Evolutionary conservation across 2,329 filamentous ascomycete genomes (phyloP), one percentile per base, ranked within the genome.

Genomic region (Microdochium nivale): DNA sequence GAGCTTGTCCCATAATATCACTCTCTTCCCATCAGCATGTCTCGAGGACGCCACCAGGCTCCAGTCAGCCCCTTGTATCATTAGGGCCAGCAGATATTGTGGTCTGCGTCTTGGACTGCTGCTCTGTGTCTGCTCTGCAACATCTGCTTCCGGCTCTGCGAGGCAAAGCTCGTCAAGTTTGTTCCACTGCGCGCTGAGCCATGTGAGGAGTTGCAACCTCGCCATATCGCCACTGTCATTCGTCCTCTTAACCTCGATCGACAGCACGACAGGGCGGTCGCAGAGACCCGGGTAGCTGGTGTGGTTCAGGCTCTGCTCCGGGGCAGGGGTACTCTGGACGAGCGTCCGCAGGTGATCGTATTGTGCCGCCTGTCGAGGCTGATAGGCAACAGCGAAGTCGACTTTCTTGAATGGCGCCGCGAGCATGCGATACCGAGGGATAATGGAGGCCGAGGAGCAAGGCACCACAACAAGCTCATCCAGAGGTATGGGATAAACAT

Each of bases 251-350:
- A 47, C 46, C 25, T 47, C 46, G 19, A 47, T 47, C 14, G 46
- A 47, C 13, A 47, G 46, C n/a, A 47, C 46, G 9, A 47, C 16
- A 8, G 46, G 46, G n/a, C 46, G 25, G 19, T 47, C 46, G 24
- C 46, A 30, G 5, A 47, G 25, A 9, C 24, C 24, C 14, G 25
- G 24, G 16, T 47, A 25, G 24, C 46, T 30, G 24, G 46, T 47
- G 24, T 47, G 46, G 25, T 47, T 47, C n/a, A 47, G 24, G n/a
- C 46, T 47, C 46, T 47, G 46, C n/a, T 47, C 46, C 14, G 46
- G 40, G 8, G 40, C 16, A 23, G 40, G 40, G 5, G 40, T 44
- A 23, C 16, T 19, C 21, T 44, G 40, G 7, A 44, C 4, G 21
- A 44, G 40, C 21, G 40, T 23, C 40, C 19, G 16, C 14, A 44